Evolutionary conservation across 2,329 filamentous ascomycete species (phyloP), one percentile per base, ranked within the genome.

Genomic region (Cladosporium sp.): DNA sequence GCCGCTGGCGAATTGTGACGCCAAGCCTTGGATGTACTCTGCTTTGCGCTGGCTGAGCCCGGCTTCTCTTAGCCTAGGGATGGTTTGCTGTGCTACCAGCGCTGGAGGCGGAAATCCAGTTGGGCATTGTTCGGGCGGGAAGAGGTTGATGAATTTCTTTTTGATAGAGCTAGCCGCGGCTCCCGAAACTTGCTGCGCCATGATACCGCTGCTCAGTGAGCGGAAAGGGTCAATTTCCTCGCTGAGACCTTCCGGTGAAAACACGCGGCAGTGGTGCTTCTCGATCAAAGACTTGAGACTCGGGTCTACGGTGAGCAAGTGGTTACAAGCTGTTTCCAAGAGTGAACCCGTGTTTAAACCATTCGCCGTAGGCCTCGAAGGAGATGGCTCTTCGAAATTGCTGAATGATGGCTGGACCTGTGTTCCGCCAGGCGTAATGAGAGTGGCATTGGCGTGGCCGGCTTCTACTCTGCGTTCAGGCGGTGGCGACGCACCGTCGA

Each of bases 131-230:
- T 72, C 70, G 2, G 74, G 62, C 7, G 72, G 70, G 77, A 97
- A 97, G 6, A 97, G 80, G 1, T 81, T 83, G 23, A 96, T 80
- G 76, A 97, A 97, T 69, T 92, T 94, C 59, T 85, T 86, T 77
- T 94, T 93, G 80, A 99, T 98, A 6, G 91, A 91, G 70, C 87
- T 90, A 14, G 95, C 95, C 0, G 95, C 95, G 6, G 93, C 92
- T 21, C 94, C 93, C 0, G 93, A 97, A 23, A 99, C 94, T 80
- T 99, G 95, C 79, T 98, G 95, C 62, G 92, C 93, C 72, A 98
- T 96, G 75, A 99, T 97, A 61, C 93, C 91, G 77, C 90, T 93
- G 46, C 87, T 85, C 37, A 99, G 84, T 65, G 87, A 89, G 71
- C 90, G 89, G 74, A 97, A 99, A 0, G 95, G 95, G 78, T 98